Percentiles rank a stretch among this genome's conserved stretches.
Evolutionary conservation across 2,329 filamentous ascomycete species (phyloP).

Genomic region (Botrytis fabae): DNA sequence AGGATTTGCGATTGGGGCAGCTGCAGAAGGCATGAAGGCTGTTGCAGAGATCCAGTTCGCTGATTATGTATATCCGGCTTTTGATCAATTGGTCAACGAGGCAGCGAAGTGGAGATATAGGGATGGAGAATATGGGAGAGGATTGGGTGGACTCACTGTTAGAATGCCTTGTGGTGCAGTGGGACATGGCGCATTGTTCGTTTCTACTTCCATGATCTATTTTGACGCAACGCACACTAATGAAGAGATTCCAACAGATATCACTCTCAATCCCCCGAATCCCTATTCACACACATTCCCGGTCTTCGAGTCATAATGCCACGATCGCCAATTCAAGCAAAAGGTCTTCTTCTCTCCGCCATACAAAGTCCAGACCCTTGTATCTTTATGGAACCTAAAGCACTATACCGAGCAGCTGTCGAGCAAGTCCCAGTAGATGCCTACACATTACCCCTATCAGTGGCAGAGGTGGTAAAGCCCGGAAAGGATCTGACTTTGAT

Average conservation of each 20-base stretch:
- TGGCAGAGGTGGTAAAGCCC: slow-evolving; percentile 66
- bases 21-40: slow-evolving; percentile 87
- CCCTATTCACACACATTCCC: slow-evolving; percentile 69
- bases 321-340: slow-evolving; percentile 68
- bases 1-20: slow-evolving; percentile 88
- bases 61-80: slow-evolving; percentile 75
- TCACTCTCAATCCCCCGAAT: slow-evolving; percentile 71
- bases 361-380: slow-evolving; percentile 68
- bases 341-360: slow-evolving; percentile 64
- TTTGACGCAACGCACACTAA: background rate
- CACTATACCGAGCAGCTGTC: slow-evolving; percentile 69
- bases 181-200: slow-evolving; percentile 67
- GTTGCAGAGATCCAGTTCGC: slow-evolving; percentile 86
- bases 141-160: slow-evolving; percentile 66
- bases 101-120: slow-evolving; percentile 71
- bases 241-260: slow-evolving; percentile 47
- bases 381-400: slow-evolving; percentile 75
- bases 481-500: slow-evolving; percentile 68
- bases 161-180: slow-evolving; percentile 73
- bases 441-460: slow-evolving; percentile 67
- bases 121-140: slow-evolving; percentile 56
- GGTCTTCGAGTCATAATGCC: slow-evolving; percentile 70
- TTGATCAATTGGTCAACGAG: slow-evolving; percentile 77
- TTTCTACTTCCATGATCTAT: slow-evolving; percentile 14
- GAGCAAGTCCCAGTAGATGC: slow-evolving; percentile 70